Conservation (phyloP, 257 asterid species). For the Nicotiana otophora region DNA sequence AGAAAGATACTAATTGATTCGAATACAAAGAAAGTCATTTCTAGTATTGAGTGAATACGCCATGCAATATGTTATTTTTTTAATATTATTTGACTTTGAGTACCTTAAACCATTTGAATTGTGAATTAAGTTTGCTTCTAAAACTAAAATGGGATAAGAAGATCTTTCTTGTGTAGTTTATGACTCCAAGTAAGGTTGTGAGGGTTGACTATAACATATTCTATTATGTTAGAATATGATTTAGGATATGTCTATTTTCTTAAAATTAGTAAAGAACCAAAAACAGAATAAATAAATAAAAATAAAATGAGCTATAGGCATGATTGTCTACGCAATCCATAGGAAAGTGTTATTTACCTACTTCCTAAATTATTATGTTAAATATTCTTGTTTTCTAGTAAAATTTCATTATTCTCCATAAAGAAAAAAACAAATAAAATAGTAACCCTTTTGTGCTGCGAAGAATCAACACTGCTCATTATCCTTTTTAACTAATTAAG, state of each 20-base stretch:
- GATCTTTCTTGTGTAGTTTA: neutral
- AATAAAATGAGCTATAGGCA: neutral
- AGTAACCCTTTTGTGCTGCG: neutral
- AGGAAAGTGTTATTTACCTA: neutral
- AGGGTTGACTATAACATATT: neutral
- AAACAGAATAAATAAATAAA: neutral
- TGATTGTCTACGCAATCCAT: neutral
- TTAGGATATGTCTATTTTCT: neutral
- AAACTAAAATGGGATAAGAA: neutral
- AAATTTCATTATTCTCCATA: neutral
- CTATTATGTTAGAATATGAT: neutral
- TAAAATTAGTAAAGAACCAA: neutral
- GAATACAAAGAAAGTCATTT: neutral
- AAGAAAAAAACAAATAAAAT: neutral
- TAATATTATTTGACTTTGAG: neutral
- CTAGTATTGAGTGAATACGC: neutral
- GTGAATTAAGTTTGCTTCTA: neutral
- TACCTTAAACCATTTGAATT: neutral
- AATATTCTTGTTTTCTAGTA: neutral
- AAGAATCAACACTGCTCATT: conserved; percentile 5
- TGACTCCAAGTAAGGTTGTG: neutral
- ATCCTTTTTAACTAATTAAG: neutral
- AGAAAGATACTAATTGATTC: no score
- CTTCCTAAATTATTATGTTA: neutral
- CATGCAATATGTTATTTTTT: neutral